phyloP scores from a whole-genome alignment of 2,329 filamentous ascomycete species.

The Bimuria novae-zelandiae region DNA sequence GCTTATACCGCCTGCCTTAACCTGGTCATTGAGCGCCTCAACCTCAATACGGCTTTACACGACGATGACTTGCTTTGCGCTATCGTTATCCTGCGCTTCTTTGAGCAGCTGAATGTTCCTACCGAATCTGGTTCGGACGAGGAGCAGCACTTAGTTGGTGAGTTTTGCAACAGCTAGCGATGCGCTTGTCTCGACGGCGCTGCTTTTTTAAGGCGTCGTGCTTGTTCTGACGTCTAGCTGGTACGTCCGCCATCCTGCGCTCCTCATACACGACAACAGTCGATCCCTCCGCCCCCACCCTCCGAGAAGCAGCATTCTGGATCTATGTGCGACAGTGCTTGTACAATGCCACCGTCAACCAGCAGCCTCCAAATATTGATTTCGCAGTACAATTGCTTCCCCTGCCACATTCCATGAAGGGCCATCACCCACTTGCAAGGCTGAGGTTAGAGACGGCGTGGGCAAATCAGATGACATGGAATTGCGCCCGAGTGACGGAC shows the following conservation, averaged over 20 bases:
- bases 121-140: slow-evolving; percentile 34
- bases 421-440: slow-evolving; percentile 30
- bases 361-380: slow-evolving; percentile 37
- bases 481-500: slow-evolving; percentile 35
- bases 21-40: slow-evolving; percentile 36
- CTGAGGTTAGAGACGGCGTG: slow-evolving; percentile 37
- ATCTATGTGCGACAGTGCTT: slow-evolving; percentile 41
- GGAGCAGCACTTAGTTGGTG: slow-evolving; percentile 36
- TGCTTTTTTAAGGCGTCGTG: neutral
- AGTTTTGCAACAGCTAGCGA: too few species aligned
- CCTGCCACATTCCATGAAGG: slow-evolving; percentile 24
- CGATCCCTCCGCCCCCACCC: slow-evolving; percentile 38
- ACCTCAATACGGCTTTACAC: slow-evolving; percentile 29
- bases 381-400: slow-evolving; percentile 33
- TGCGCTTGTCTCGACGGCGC: too few species aligned
- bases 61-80: slow-evolving; percentile 37
- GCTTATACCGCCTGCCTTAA: slow-evolving; percentile 37
- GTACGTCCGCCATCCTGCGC: slow-evolving; percentile 37
- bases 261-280: slow-evolving; percentile 32
- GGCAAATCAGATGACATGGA: slow-evolving; percentile 42
- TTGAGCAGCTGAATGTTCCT: slow-evolving; percentile 37
- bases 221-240: slow-evolving; percentile 19
- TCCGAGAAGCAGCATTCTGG: slow-evolving; percentile 41
- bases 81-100: slow-evolving; percentile 40
- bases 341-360: slow-evolving; percentile 39